Conservation (phyloP, 2,329 filamentous ascomycete species). For the Elsinoe fawcettii region DNA sequence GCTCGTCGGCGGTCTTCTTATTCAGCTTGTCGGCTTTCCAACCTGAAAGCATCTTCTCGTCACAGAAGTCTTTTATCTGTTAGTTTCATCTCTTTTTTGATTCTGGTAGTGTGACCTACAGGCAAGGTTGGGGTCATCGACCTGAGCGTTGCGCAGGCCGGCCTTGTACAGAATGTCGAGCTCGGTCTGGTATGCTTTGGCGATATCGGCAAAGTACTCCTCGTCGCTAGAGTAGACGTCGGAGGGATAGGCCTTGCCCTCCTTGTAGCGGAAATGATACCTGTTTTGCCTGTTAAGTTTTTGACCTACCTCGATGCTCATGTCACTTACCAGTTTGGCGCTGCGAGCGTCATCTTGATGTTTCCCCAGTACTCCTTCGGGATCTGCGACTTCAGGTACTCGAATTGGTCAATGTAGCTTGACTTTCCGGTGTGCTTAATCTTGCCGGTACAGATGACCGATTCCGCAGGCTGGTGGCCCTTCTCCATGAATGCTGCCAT, state of each 20-base stretch:
- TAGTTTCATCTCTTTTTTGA: background rate
- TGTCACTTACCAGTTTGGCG: conserved; percentile 24
- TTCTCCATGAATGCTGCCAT: conserved; percentile 55
- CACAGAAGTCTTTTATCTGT: conserved; percentile 56
- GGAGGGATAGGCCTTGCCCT: conserved; percentile 40
- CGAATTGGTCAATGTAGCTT: conserved; percentile 52
- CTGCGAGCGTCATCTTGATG: conserved; percentile 44
- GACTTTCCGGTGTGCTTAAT: conserved; percentile 49
- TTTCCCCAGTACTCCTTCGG: conserved; percentile 55
- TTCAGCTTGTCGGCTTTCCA: conserved; percentile 63
- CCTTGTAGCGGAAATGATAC: conserved; percentile 60
- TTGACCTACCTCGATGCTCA: conserved; percentile 30
- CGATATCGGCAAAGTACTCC: conserved; percentile 42
- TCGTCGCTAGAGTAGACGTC: conserved; percentile 40
- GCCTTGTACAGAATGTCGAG: conserved; percentile 39
- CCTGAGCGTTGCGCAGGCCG: conserved; percentile 42
- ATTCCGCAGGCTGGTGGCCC: conserved; percentile 48
- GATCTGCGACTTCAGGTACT: conserved; percentile 52
- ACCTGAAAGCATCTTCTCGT: conserved; percentile 60
- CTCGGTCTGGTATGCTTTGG: conserved; percentile 41
- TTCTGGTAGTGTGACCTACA: conserved; percentile 21
- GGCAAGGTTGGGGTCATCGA: conserved; percentile 43
- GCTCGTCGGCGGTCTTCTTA: conserved; percentile 58
- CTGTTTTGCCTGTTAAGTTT: conserved; percentile 53
- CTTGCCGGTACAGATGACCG: conserved; percentile 51